Percentiles rank a stretch among this genome's conserved stretches.
Conservation (phyloP, 768 basidiomycete species). For the Trametes cubensis region DNA sequence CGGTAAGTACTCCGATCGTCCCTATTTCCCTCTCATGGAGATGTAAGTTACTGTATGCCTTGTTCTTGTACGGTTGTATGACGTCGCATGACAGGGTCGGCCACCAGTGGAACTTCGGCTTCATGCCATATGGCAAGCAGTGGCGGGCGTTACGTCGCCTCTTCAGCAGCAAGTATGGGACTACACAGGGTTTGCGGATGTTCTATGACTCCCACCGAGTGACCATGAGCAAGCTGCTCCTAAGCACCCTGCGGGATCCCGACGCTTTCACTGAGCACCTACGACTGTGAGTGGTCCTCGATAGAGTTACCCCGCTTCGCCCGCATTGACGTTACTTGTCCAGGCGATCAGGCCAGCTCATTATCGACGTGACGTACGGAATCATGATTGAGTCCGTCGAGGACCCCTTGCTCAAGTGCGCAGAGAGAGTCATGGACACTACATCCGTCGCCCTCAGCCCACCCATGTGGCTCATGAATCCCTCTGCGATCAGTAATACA, state of each 20-base stretch:
- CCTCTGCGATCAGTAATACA: background rate
- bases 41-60: slow-evolving; percentile 20
- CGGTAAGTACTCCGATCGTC: slow-evolving; percentile 29
- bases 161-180: slow-evolving; percentile 9
- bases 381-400: slow-evolving; percentile 28
- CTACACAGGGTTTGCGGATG: background rate
- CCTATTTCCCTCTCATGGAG: slow-evolving; percentile 25
- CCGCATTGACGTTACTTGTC: too few relatives aligned
- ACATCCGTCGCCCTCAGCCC: slow-evolving; percentile 14
- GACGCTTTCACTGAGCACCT: slow-evolving; percentile 10
- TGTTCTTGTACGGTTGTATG: background rate
- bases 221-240: background rate
- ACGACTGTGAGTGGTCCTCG: background rate
- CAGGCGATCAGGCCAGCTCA: slow-evolving; percentile 18
- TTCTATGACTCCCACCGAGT: slow-evolving; percentile 8
- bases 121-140: slow-evolving; percentile 15
- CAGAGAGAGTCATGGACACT: slow-evolving; percentile 30
- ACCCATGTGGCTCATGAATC: slow-evolving; percentile 16
- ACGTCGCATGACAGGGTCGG: background rate
- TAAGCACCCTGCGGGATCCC: slow-evolving; percentile 8
- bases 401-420: slow-evolving; percentile 30
- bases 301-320: background rate
- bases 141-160: slow-evolving; percentile 4
- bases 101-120: slow-evolving; percentile 12
- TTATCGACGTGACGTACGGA: slow-evolving; percentile 35